Evolutionary conservation across 768 basidiomycete species (phyloP).

Genomic region (Kondoa subrosea): DNA sequence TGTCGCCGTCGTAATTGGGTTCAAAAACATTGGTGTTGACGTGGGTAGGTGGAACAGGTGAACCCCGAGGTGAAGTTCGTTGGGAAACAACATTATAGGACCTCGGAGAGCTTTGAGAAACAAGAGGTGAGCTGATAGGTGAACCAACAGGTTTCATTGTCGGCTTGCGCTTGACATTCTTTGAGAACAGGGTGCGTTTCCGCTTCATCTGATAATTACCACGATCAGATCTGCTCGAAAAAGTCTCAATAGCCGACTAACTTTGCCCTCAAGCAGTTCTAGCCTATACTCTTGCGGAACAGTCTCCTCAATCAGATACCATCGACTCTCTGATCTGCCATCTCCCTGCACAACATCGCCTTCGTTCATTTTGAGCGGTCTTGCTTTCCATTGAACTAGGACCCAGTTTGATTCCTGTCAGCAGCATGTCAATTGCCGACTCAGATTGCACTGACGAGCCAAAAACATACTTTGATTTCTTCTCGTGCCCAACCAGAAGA

Average conservation of each 20-base stretch:
- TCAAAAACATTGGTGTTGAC: not conserved
- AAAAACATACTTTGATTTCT: too few relatives aligned
- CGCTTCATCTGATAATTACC: not conserved
- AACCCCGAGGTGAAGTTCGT: not conserved
- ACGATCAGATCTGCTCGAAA: not conserved
- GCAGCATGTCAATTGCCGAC: too few relatives aligned
- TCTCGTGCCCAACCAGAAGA: slow-evolving; percentile 25
- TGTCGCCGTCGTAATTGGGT: not conserved
- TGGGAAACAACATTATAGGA: too few relatives aligned
- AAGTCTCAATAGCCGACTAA: not conserved
- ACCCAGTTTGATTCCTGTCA: slow-evolving; percentile 26
- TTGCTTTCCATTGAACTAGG: slow-evolving; percentile 74
- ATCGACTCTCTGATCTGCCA: slow-evolving; percentile 52
- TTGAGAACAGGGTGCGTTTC: not conserved
- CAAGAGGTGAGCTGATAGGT: too few relatives aligned
- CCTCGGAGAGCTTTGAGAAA: too few relatives aligned
- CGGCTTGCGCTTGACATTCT: not conserved
- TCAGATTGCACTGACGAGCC: too few relatives aligned
- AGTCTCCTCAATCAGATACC: slow-evolving; percentile 82
- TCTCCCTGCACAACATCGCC: slow-evolving; percentile 35
- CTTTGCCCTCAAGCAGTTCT: slow-evolving; percentile 37
- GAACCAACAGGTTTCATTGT: too few relatives aligned
- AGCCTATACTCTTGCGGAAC: slow-evolving; percentile 75
- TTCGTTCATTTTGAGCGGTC: slow-evolving; percentile 35
- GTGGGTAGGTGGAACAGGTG: not conserved